These are phyloP conservation scores for Voacanga thouarsii DNA, from an alignment of 257 asterid species.

Conservation along the genomic window DNA sequence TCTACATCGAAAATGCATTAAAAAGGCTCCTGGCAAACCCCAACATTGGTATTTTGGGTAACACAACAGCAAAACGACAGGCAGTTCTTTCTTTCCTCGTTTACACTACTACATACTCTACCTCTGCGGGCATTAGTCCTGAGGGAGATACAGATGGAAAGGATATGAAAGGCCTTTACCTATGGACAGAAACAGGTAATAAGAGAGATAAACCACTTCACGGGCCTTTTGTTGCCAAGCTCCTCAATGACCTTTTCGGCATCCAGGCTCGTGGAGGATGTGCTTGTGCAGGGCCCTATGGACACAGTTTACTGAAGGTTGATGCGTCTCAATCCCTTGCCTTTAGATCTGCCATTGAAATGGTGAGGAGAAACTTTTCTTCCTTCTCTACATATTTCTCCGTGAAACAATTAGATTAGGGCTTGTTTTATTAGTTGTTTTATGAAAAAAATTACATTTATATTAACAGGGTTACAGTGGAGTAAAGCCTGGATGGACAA, in stretches of 20 bases:
- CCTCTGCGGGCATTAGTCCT: neutral
- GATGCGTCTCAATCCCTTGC: constrained; percentile 38
- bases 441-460: neutral
- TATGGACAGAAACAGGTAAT: constrained; percentile 30
- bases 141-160: neutral
- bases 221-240: constrained; percentile 70
- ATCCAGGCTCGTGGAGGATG: constrained; percentile 28
- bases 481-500: constrained; percentile 77
- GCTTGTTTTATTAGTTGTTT: neutral
- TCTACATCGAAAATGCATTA: constrained; percentile 36
- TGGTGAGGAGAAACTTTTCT: constrained; percentile 25
- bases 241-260: constrained; percentile 70
- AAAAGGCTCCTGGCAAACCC: constrained; percentile 42
- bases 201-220: constrained; percentile 45
- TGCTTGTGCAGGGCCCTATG: constrained; percentile 76
- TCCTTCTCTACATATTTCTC: neutral
- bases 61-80: constrained; percentile 42
- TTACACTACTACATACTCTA: constrained; percentile 28
- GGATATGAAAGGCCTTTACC: constrained; percentile 10
- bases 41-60: constrained; percentile 44
- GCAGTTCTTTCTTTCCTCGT: constrained; percentile 60
- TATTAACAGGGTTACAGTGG: constrained; percentile 54
- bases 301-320: constrained; percentile 47
- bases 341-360: constrained; percentile 37
- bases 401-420: neutral